Evolutionary conservation across 2,329 filamentous ascomycete genomes (phyloP).

Genomic region (Tolypocladium pustulatum): DNA sequence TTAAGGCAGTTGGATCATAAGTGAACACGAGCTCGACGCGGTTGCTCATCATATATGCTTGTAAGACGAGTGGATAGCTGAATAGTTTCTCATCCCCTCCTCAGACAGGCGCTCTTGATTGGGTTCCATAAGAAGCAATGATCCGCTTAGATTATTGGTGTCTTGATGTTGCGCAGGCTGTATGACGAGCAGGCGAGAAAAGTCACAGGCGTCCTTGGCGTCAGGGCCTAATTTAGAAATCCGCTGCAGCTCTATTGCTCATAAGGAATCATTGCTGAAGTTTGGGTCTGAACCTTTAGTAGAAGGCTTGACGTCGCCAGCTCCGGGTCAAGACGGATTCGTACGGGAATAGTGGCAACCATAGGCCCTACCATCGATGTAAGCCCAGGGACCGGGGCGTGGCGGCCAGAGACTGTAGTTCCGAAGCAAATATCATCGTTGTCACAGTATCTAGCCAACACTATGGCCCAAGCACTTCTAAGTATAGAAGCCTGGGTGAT

Average conservation of each 20-base stretch:
- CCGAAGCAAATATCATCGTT: conserved; percentile 15
- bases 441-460: conserved; percentile 10
- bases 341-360: conserved; percentile 12
- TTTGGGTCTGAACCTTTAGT: background rate
- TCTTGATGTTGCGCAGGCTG: background rate
- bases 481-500: conserved; percentile 11
- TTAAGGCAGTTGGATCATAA: background rate
- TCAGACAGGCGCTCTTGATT: background rate
- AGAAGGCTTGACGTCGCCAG: background rate
- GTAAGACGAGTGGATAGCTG: background rate
- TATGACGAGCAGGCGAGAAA: background rate
- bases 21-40: background rate
- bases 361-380: conserved; percentile 16
- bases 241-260: background rate
- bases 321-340: background rate
- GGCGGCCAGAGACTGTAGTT: conserved; percentile 16
- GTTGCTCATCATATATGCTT: background rate
- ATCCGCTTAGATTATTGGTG: background rate
- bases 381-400: conserved; percentile 14
- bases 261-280: background rate
- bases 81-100: background rate
- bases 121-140: background rate
- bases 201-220: background rate
- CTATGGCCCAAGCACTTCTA: conserved; percentile 14
- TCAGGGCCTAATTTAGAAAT: background rate